Base-by-base conservation (phyloP, 202 grass and related monocot species). In the Tripidium arundinaceum region DNA sequence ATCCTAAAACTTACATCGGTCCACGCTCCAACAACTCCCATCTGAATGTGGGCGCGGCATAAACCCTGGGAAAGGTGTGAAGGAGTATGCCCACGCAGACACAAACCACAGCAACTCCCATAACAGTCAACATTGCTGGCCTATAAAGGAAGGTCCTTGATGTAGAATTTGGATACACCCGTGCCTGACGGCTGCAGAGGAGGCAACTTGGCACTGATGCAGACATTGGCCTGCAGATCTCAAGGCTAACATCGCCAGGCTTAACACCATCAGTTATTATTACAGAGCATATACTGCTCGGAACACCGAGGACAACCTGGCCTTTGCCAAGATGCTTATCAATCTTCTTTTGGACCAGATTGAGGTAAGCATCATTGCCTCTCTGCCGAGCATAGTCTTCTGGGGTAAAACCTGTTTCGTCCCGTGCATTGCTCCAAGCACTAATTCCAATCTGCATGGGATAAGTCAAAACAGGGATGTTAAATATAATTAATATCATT, bases 1-100 rank as follows among this genome's bases (percentile, higher is more conserved):
- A 50, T 52, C 60, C 66, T 73, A 61, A 60, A 36, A 74, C 61
- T 62, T 83, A 99, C 61, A 93, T 99, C 1, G 83, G 62, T 38
- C 97, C 97, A 79, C 85, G 94, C 59, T 89, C 90, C 85, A 99
- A 25, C 77, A 96, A 24, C 33, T 99, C 97, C 97, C 97, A 99
- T 79, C 97, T 91, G 76, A 99, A 99, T 1, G 93, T 90, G 0
- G 90, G 97, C 1, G 90, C 90, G 1, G 82, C 90, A 31, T 91
- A 90, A 71, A 99, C 97, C 83, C 81, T 88, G 2, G 97, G 97
- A 2, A 86, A 75, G 25, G 92, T 90, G 39, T 99, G 92, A 69
- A 96, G 88, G 38, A 99, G 82, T 79, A 99, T 79, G 2, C 92
- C 97, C 2, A 99, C 90, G 70, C 97, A 99, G 11, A 99, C 92